phyloP scores from a whole-genome alignment of 106 monocot genomes.

The Apostasia ramifera region DNA sequence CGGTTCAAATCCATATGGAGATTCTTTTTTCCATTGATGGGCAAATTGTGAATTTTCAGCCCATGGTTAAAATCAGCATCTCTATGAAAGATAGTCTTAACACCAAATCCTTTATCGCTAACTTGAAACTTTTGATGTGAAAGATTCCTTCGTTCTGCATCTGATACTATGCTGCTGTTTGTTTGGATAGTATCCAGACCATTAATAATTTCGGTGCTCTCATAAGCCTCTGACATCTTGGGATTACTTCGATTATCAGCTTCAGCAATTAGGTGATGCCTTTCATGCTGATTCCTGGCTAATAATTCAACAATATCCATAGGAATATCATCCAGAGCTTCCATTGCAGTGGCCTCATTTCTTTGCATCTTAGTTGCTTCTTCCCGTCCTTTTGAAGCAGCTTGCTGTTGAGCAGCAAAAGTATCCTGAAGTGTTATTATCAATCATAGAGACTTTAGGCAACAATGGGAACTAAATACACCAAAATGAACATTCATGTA shows the following conservation, averaged over 20 bases:
- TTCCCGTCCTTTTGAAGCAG: constrained; percentile 2
- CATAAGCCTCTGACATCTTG: constrained; percentile 9
- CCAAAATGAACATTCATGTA: no score
- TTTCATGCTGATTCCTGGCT: constrained; percentile 66
- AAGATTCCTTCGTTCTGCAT: constrained; percentile 8
- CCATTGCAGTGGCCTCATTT: constrained; percentile 8
- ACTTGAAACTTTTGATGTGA: background rate
- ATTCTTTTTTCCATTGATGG: constrained; percentile 3
- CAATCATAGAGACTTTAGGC: no score
- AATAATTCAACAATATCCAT: constrained; percentile 93
- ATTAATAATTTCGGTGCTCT: background rate
- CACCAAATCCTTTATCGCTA: background rate
- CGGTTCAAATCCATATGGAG: constrained; percentile 16
- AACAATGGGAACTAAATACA: no score
- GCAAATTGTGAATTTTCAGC: constrained; percentile 3
- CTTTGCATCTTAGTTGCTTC: constrained; percentile 19
- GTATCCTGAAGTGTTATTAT: constrained; percentile 19
- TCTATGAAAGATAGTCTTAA: constrained; percentile 1
- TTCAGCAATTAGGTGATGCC: constrained; percentile 23
- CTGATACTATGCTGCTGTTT: constrained; percentile 3
- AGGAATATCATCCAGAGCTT: constrained; percentile 57
- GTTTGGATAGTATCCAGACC: background rate
- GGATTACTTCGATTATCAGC: constrained; percentile 4
- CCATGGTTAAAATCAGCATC: constrained; percentile 1
- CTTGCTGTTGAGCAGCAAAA: constrained; percentile 3